Conservation (phyloP, 2,329 filamentous ascomycete species). For the Aaosphaeria pasadenensis region DNA sequence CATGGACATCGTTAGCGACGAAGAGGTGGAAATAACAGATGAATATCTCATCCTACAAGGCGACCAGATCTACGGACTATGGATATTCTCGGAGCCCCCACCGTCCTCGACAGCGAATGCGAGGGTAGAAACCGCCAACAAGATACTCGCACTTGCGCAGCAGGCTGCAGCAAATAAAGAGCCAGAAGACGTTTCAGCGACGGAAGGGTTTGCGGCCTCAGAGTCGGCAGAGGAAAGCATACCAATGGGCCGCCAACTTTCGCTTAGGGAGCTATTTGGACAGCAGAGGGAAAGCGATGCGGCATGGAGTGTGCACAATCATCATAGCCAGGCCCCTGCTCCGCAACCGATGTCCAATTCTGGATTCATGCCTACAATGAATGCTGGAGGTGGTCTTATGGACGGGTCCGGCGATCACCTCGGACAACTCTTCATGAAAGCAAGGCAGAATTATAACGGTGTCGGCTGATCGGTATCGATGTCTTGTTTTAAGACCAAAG, state of each 20-base stretch:
- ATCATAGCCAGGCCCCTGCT: conserved; percentile 12
- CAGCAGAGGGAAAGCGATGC: conserved; percentile 53
- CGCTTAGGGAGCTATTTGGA: conserved; percentile 53
- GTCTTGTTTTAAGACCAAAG: no score
- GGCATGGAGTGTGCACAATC: conserved; percentile 49
- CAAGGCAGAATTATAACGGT: conserved; percentile 34
- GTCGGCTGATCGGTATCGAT: conserved; percentile 15
- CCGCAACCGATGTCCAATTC: conserved; percentile 14
- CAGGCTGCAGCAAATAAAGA: conserved; percentile 51
- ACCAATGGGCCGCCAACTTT: conserved; percentile 53
- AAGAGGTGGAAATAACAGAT: conserved; percentile 49
- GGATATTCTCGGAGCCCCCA: conserved; percentile 62
- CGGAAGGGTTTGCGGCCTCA: conserved; percentile 10
- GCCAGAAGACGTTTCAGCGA: conserved; percentile 28
- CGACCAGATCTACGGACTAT: conserved; percentile 56
- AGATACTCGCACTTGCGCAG: conserved; percentile 55
- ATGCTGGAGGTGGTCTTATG: conserved; percentile 12
- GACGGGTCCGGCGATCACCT: conserved; percentile 6
- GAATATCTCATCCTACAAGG: conserved; percentile 59
- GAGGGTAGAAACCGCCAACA: conserved; percentile 50
- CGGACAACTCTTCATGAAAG: conserved; percentile 33
- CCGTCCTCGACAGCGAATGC: conserved; percentile 53
- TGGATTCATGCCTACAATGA: conserved; percentile 12
- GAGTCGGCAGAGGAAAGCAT: conserved; percentile 38
- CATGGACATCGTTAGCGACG: conserved; percentile 40